phyloP scores from a whole-genome alignment of 2,329 filamentous ascomycete genomes.

The Neofusicoccum ribis region DNA sequence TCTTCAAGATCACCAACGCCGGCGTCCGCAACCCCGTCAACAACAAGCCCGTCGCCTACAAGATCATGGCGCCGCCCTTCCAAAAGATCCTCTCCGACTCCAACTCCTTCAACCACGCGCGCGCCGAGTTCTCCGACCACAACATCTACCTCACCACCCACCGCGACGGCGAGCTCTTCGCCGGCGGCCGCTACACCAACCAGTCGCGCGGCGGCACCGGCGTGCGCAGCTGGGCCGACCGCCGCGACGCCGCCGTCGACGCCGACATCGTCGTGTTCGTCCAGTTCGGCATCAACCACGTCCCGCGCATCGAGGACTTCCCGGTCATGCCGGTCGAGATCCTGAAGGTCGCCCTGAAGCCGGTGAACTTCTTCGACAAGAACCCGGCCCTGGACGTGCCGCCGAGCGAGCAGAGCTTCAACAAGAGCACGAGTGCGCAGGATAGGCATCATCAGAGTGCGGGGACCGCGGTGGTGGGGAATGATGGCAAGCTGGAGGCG shows the following conservation, averaged over 20 bases:
- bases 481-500: neutral
- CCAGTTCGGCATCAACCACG: constrained; percentile 60
- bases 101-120: constrained; percentile 57
- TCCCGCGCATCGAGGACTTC: constrained; percentile 58
- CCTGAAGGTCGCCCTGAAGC: constrained; percentile 58
- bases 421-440: constrained; percentile 39
- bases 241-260: constrained; percentile 56
- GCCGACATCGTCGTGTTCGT: constrained; percentile 59
- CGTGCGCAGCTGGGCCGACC: constrained; percentile 50
- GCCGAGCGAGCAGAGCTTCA: constrained; percentile 50
- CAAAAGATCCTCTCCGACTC: constrained; percentile 55
- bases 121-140: constrained; percentile 60
- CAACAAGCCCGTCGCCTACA: constrained; percentile 50
- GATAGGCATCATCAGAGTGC: constrained; percentile 33
- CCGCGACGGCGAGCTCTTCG: constrained; percentile 59
- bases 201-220: constrained; percentile 56
- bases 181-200: constrained; percentile 61
- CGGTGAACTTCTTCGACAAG: constrained; percentile 60
- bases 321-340: constrained; percentile 61
- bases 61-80: constrained; percentile 51
- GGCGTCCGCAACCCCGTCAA: constrained; percentile 49
- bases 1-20: constrained; percentile 52
- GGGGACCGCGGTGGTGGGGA: constrained; percentile 7
- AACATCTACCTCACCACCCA: constrained; percentile 61
- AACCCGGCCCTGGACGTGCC: constrained; percentile 63